Evolutionary conservation across 139 green algal species (phyloP).

Genomic region (Klebsormidium nitens): DNA sequence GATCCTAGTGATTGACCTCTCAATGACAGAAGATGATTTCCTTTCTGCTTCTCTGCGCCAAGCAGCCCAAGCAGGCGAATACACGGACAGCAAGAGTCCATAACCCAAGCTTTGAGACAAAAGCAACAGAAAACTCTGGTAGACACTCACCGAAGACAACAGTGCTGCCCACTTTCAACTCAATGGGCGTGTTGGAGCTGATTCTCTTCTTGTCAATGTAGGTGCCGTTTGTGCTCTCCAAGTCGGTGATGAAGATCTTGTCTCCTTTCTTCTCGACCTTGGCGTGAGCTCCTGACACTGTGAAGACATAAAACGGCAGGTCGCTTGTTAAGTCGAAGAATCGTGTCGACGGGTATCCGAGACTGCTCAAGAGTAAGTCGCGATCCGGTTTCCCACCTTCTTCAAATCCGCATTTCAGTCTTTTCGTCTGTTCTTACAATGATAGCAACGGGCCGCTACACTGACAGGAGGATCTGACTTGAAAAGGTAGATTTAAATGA

Average conservation of each 20-base stretch:
- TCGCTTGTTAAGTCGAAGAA: not conserved
- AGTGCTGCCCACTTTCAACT: not conserved
- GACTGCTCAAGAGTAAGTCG: too few species aligned
- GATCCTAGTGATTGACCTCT: too few species aligned
- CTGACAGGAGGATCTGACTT: not conserved
- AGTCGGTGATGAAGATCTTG: conserved; percentile 15
- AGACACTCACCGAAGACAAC: conserved; percentile 16
- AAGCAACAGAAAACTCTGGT: not conserved
- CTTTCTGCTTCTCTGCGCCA: too few species aligned
- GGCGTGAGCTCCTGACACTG: conserved; percentile 19
- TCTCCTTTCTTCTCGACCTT: conserved; percentile 14
- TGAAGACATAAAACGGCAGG: not conserved
- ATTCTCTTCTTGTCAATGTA: conserved; percentile 1
- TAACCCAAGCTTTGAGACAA: too few species aligned
- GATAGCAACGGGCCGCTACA: not conserved
- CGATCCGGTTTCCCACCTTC: too few species aligned
- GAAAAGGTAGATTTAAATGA: too few species aligned
- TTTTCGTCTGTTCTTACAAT: not conserved
- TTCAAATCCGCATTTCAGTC: not conserved
- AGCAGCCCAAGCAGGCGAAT: too few species aligned
- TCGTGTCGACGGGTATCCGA: too few species aligned
- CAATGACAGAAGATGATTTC: too few species aligned
- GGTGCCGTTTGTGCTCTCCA: conserved; percentile 27
- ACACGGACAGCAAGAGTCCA: too few species aligned
- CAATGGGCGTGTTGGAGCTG: not conserved